phyloP scores from a whole-genome alignment of 257 asterid species.

The Solanum tacnaense region DNA sequence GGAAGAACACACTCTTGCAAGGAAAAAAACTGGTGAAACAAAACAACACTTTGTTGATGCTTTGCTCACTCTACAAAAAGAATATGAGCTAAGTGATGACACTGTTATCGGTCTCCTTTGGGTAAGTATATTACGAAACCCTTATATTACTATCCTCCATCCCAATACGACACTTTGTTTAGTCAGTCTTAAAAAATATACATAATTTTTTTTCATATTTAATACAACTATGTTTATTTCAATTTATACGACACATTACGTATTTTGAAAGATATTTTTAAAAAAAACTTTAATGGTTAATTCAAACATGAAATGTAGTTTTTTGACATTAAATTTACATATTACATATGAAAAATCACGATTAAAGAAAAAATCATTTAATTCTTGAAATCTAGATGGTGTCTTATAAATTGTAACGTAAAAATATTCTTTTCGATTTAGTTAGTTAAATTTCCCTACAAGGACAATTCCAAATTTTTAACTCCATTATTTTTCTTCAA shows the following conservation, averaged over 20 bases:
- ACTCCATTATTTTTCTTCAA: neutral
- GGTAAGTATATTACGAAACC: neutral
- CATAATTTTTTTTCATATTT: neutral
- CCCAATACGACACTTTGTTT: neutral
- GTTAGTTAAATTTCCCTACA: neutral
- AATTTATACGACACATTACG: neutral
- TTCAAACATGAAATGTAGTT: neutral
- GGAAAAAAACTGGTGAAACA: constrained; percentile 2
- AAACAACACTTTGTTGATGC: constrained; percentile 13
- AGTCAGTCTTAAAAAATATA: too few relatives aligned
- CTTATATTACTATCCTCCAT: neutral
- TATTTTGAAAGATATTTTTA: neutral
- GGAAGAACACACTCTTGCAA: constrained; percentile 9
- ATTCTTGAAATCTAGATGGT: neutral
- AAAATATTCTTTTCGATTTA: too few relatives aligned
- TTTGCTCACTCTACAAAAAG: constrained; percentile 3
- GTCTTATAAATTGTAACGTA: neutral
- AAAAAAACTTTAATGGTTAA: too few relatives aligned
- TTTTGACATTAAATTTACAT: neutral
- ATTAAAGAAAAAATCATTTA: neutral
- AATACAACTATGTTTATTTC: neutral
- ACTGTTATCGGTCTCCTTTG: constrained; percentile 8
- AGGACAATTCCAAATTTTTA: neutral
- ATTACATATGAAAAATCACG: neutral
- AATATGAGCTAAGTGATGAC: constrained; percentile 10